These are phyloP conservation scores for Phalaenopsis aphrodite DNA, from an alignment of 106 monocot genomes.

Conservation along the genomic window DNA sequence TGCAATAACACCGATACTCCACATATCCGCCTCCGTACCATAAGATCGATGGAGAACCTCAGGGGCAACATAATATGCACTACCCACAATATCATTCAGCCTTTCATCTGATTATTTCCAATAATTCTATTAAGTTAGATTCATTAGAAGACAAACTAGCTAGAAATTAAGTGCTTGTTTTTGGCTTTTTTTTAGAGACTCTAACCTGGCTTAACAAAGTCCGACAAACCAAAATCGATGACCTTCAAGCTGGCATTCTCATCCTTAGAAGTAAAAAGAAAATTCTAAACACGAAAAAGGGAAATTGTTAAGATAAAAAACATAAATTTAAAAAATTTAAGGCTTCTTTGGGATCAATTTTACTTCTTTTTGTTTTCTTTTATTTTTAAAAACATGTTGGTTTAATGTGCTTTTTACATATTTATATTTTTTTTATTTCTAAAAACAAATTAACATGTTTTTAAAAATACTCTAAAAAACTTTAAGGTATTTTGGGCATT, in stretches of 20 bases:
- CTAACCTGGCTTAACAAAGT: conserved; percentile 63
- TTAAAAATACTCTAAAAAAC: too few relatives aligned
- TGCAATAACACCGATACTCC: conserved; percentile 86
- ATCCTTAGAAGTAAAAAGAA: conserved; percentile 53
- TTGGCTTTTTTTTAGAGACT: neutral
- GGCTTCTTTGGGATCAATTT: too few relatives aligned
- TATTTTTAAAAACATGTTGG: too few relatives aligned
- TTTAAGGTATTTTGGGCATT: too few relatives aligned
- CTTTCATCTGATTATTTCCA: conserved; percentile 54
- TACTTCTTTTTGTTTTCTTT: too few relatives aligned
- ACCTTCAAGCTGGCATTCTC: conserved; percentile 52
- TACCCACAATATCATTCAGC: conserved; percentile 74
- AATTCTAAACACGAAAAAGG: conserved; percentile 33
- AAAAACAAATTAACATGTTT: too few relatives aligned
- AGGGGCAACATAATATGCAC: conserved; percentile 73
- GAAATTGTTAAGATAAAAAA: neutral
- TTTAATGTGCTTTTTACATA: too few relatives aligned
- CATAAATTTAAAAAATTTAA: neutral
- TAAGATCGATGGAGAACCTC: conserved; percentile 79
- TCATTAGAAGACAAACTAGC: neutral
- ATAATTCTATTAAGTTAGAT: neutral
- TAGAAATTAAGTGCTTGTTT: neutral
- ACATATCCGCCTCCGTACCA: conserved; percentile 90
- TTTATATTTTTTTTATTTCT: too few relatives aligned
- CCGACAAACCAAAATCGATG: conserved; percentile 75